Percentiles rank a stretch among this genome's conserved stretches.
Conservation (phyloP, 2,329 filamentous ascomycete genomes). For the Domatiomyces catenatus region DNA sequence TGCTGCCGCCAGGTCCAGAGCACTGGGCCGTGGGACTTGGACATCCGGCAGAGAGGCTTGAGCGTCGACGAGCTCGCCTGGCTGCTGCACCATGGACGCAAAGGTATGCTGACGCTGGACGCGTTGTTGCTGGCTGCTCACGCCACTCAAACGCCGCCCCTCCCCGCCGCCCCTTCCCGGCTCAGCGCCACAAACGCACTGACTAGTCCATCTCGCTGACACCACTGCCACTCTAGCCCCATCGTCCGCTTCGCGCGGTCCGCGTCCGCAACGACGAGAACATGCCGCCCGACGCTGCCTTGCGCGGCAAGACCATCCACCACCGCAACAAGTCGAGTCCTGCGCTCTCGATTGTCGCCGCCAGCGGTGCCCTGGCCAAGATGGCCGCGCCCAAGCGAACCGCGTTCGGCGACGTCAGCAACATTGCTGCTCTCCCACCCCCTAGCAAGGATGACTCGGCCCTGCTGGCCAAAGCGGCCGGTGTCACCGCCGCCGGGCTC, state of each 20-base stretch:
- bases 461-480: constrained; percentile 32
- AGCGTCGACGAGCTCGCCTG: not conserved
- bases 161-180: not conserved
- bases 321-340: constrained; percentile 67
- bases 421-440: constrained; percentile 34
- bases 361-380: constrained; percentile 33
- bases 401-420: constrained; percentile 72
- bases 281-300: constrained; percentile 31
- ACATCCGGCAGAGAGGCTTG: too few species aligned
- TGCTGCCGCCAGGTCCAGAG: not conserved
- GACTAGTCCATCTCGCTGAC: constrained; percentile 8
- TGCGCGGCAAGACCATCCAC: constrained; percentile 47
- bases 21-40: not conserved
- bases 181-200: not conserved
- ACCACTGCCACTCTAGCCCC: constrained; percentile 40
- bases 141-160: not conserved
- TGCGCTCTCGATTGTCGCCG: constrained; percentile 41
- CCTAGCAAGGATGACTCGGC: constrained; percentile 42
- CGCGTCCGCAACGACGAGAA: constrained; percentile 58
- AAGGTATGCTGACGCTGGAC: constrained; percentile 25
- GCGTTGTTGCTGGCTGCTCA: not conserved
- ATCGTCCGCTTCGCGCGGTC: constrained; percentile 45
- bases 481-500: constrained; percentile 20
- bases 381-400: constrained; percentile 58
- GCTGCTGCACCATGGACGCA: constrained; percentile 28